These are phyloP conservation scores for Kandelia obovata DNA, from an alignment of 345 rosid species.

Conservation along the genomic window DNA sequence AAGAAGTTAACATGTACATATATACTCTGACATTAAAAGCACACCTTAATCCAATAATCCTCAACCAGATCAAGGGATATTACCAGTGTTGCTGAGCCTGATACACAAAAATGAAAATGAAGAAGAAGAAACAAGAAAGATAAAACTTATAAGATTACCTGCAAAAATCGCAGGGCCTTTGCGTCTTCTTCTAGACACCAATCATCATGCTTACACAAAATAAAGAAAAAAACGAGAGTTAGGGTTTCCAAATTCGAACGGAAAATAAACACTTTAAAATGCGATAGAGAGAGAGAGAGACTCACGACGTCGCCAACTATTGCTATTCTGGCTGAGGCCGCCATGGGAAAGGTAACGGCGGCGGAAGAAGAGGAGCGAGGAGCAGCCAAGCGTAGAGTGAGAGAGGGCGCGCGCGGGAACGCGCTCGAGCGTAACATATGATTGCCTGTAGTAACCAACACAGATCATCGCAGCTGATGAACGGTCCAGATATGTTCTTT, in stretches of 20 bases:
- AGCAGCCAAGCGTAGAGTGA: not conserved
- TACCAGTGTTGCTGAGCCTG: no score
- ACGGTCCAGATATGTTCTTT: no score
- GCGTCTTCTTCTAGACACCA: constrained; percentile 75
- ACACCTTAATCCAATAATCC: no score
- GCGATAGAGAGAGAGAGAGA: constrained; percentile 1
- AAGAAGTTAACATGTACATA: no score
- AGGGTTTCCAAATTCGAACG: not conserved
- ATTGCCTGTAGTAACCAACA: no score
- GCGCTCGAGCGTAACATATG: constrained; percentile 20
- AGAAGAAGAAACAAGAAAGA: not conserved
- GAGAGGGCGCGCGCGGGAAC: constrained; percentile 24
- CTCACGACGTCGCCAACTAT: constrained; percentile 65
- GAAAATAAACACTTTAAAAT: not conserved
- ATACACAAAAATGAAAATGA: not conserved
- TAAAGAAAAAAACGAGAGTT: not conserved
- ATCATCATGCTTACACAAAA: constrained; percentile 56
- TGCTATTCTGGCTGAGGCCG: constrained; percentile 45
- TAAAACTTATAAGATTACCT: constrained; percentile 35
- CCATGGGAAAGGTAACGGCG: constrained; percentile 30
- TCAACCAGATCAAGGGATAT: no score
- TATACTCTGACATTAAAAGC: no score
- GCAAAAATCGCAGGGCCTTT: constrained; percentile 62
- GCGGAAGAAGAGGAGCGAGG: constrained; percentile 12
- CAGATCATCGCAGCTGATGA: no score